phyloP scores from a whole-genome alignment of 257 asterid species.

The Misopates orontium region DNA sequence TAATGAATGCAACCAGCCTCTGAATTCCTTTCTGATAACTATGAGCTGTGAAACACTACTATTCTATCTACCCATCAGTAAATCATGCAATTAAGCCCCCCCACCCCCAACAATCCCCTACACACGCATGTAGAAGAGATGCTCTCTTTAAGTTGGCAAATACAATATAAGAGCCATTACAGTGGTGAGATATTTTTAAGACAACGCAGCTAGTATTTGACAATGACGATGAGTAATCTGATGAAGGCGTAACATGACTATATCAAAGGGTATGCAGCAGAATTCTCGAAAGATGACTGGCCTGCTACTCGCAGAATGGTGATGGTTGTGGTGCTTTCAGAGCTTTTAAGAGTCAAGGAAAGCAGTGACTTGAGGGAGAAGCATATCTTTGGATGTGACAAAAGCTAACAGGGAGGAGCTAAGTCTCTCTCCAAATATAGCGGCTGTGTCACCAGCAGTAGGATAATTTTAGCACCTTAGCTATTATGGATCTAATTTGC shows the following conservation, averaged over 20 bases:
- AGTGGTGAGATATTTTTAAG: too few species aligned
- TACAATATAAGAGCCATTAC: too few species aligned
- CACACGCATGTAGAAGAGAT: too few species aligned
- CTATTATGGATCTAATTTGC: not conserved
- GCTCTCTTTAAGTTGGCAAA: too few species aligned
- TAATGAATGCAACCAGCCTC: not conserved
- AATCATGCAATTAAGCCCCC: not conserved
- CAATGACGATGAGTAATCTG: too few species aligned
- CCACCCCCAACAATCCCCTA: not conserved
- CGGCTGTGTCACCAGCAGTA: not conserved
- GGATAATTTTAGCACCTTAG: slow-evolving; percentile 6
- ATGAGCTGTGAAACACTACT: not conserved
- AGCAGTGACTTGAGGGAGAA: not conserved
- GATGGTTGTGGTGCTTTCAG: slow-evolving; percentile 5
- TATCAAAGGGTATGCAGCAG: not conserved
- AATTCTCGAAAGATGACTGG: not conserved
- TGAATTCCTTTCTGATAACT: not conserved
- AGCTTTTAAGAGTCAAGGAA: not conserved
- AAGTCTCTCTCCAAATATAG: not conserved
- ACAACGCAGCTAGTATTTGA: too few species aligned
- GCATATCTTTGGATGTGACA: not conserved
- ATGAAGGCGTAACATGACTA: too few species aligned
- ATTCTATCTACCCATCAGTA: not conserved
- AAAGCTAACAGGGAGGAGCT: not conserved
- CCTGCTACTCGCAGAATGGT: slow-evolving; percentile 2